Percentiles rank a stretch among this genome's conserved stretches.
These are phyloP conservation scores for Populus hybrid DNA, from an alignment of 441 rosid genomes.

Conservation along the genomic window DNA sequence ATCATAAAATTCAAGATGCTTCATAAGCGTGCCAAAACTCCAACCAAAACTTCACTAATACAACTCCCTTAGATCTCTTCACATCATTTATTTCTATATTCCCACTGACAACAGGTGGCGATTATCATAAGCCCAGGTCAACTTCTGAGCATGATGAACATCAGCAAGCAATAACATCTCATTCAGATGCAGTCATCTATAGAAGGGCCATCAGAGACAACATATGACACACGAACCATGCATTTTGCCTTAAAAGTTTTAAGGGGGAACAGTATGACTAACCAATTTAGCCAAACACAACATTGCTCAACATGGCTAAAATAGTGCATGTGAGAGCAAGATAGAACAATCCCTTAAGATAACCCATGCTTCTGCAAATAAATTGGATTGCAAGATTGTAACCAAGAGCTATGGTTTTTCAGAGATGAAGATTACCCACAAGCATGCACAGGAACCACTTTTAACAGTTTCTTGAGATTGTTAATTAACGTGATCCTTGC, in stretches of 20 bases:
- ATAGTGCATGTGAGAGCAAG: not conserved
- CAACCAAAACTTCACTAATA: not conserved
- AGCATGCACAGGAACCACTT: slow-evolving; percentile 84
- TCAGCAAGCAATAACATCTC: not conserved
- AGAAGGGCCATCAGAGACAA: not conserved
- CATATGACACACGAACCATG: not conserved
- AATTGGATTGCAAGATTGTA: not conserved
- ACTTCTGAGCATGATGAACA: not conserved
- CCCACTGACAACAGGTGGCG: not conserved
- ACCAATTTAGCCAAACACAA: not conserved
- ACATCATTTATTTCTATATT: not conserved
- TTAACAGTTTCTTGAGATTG: slow-evolving; percentile 75
- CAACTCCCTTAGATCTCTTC: not conserved
- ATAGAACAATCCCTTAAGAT: not conserved
- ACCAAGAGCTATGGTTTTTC: not conserved
- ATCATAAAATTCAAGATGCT: not conserved
- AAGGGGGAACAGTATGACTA: not conserved
- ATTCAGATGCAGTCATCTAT: not conserved
- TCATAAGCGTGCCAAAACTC: not conserved
- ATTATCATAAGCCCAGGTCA: not conserved
- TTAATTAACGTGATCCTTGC: slow-evolving; percentile 68
- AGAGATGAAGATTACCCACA: slow-evolving; percentile 54
- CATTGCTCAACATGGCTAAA: not conserved
- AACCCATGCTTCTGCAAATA: not conserved
- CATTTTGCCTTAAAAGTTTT: not conserved